Evolutionary conservation across 2,329 filamentous ascomycete species (phyloP), one percentile per base, ranked within the genome.

Genomic region (Neofusicoccum parvum): DNA sequence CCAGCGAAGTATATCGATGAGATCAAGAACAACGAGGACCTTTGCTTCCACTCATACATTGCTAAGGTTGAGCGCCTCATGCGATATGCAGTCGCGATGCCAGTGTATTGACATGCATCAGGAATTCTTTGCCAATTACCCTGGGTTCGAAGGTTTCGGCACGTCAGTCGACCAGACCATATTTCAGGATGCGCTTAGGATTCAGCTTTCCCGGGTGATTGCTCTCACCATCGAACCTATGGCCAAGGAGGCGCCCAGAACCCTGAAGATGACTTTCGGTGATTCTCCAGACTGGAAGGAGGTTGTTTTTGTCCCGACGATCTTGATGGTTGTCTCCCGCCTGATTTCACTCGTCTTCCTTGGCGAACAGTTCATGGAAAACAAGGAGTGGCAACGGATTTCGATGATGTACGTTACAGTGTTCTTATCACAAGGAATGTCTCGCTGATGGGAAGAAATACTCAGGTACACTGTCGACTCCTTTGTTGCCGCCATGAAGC

Each of bases 301-400:
- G 20, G 20, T 12, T 10, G 46, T 14, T 17, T 49, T 49, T 27
- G 17, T 27, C 6, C 46, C 46, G 46, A 4, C 3, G 4, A 11
- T n/a, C 5, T 49, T 49, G 46, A 27, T 3, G 17, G 20, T 14
- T 17, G 27, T 49, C 17, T 49, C 46, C 46, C 17, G 17, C 17
- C 46, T 49, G 9, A 49, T 27, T 7, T 27, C 17, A 0, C 46
- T 49, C 7, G 12, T 49, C 20, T 49, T 49, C 46, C 46, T 49
- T 7, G 46, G 46, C 2, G 46, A 49, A 11, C 3, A 14, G 9
- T 49, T 49, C 10, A 27, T 27, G 46, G 20, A 27, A 17, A 78
- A 81, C 62, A 69, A 76, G 65, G 69, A 75, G 64, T 82, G 80
- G 79, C 69, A 80, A 15, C 64, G 72, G 0, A 71, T 74, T 2